A percentile compares a stretch with the other conserved stretches of the same genome.
Conservation (phyloP, 768 basidiomycete species). For the Butyriboletus loyo region DNA sequence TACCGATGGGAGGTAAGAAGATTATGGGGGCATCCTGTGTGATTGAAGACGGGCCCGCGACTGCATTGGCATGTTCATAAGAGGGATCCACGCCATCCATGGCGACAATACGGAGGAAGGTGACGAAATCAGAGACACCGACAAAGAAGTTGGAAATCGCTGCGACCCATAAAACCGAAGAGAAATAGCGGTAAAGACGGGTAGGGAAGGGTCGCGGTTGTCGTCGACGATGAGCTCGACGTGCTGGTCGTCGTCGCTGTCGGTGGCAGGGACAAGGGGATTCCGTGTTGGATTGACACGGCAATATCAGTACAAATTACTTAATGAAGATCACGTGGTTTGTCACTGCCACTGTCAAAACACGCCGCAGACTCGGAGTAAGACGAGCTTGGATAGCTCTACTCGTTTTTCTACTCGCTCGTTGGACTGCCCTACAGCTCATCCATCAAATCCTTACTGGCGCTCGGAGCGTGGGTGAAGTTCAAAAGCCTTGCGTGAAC, state of each 20-base stretch:
- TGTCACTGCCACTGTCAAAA: constrained; percentile 6
- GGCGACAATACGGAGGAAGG: constrained; percentile 16
- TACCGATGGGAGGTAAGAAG: constrained; percentile 35
- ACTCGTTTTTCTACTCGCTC: no score
- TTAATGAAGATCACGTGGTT: constrained; percentile 30
- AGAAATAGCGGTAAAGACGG: not conserved
- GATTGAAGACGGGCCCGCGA: constrained; percentile 59
- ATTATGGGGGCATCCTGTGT: constrained; percentile 20
- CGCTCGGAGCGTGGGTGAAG: constrained; percentile 1
- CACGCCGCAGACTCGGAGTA: no score
- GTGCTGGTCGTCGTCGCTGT: constrained; percentile 29
- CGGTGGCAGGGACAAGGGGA: constrained; percentile 38
- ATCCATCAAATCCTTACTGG: not conserved
- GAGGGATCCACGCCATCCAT: constrained; percentile 29
- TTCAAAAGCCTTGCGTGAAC: not conserved
- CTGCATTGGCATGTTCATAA: constrained; percentile 45
- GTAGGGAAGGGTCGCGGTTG: constrained; percentile 16
- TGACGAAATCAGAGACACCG: constrained; percentile 26
- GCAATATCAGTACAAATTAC: constrained; percentile 29
- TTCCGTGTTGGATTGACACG: constrained; percentile 31
- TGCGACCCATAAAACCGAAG: constrained; percentile 18
- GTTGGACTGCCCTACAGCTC: not conserved
- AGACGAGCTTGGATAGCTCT: no score
- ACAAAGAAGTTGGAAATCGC: constrained; percentile 4
- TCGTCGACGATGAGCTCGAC: constrained; percentile 30